Evolutionary conservation across 2,329 filamentous ascomycete genomes (phyloP), one percentile per base, ranked within the genome.

Genomic region (Alternaria arborescens): DNA sequence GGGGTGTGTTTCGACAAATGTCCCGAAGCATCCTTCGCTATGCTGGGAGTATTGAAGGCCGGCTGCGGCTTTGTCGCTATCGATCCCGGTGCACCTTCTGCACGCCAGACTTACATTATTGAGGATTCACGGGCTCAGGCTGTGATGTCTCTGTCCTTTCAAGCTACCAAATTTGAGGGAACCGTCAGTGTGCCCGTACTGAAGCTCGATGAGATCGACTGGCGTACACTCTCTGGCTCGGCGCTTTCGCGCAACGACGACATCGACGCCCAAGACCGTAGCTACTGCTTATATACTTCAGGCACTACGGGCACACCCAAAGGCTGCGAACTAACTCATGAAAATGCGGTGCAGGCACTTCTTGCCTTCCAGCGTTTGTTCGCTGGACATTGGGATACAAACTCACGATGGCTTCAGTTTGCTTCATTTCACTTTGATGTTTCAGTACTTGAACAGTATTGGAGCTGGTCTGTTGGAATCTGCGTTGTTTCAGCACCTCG

Each of bases 391-490:
- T 97, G 93, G 91, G 85, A 90, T 41, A 71, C 82, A 0, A 74
- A 85, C 0, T 96, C 93, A 0, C 87, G 91, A 59, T 97, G 93
- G 90, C 83, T 97, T 1, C 94, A 97, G 73, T 97, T 97, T 73
- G 94, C 94, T 1, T 94, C 93, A 0, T 92, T 97, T 58, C 94
- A 97, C 77, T 97, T 97, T 62, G 94, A 97, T 70, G 94, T 97
- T 4, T 95, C 92, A 1, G 91, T 97, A 0, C 84, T 97, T 0
- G 94, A 97, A 73, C 94, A 97, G 71, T 97, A 94, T 76, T 97
- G 93, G 93, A 95, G 90, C 59, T 97, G 94, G 94, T 93, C 90
- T 28, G 91, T 95, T 1, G 93, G 93, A 1, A 93, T 97, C 26
- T 89, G 91, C 4, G 86, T 97, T 0, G 90, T 94, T 2, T 89